Evolutionary conservation across 176 grass and related monocot species (phyloP), one percentile per base, ranked within the genome.

Genomic region (Zizania latifolia): DNA sequence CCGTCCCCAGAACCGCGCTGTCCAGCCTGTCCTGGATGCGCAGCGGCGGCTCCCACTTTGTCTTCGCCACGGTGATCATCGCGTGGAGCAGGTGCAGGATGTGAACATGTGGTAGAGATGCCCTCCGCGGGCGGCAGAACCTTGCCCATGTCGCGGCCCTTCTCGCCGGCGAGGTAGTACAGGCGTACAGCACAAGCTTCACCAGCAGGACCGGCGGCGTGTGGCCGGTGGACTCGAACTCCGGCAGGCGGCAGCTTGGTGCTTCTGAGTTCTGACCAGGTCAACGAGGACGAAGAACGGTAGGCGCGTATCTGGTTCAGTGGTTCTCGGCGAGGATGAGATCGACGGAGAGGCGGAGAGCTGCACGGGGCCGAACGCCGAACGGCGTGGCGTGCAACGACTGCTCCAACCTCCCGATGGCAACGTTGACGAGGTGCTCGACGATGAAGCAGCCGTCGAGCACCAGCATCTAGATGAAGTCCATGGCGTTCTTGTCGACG

Each of bases 381-480:
- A 88, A 88, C 10, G 86, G 86, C 16, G 62, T 83, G 13, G 75
- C 53, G n/a, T 88, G 75, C 1, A 88, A 75, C 61, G 32, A 59
- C 61, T 10, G 34, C 41, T 88, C 86, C 3, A 78, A 80, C 5
- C 2, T 21, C 6, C 59, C 24, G 1, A 10, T 28, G 41, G 27
- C 15, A 33, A 83, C 59, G 53, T 88, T 88, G 28, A 74, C 21
- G 27, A 88, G 80, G 61, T 88, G 86, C 43, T 88, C 86, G 75
- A 88, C 31, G 86, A 88, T 36, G 86, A 88, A 83, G 75, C 86
- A 88, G 53, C 80, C 75, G 61, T 88, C 80, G 33, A 88, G 86
- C 16, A 88, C 86, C 68, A 88, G 35, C 86, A 83, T 79, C 54
- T 45, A 33, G 69, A 83, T 24, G 34, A 88, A 37, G 0, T 79